phyloP scores from a whole-genome alignment of 805 yeast species.

The Saturnispora zaruensis region DNA sequence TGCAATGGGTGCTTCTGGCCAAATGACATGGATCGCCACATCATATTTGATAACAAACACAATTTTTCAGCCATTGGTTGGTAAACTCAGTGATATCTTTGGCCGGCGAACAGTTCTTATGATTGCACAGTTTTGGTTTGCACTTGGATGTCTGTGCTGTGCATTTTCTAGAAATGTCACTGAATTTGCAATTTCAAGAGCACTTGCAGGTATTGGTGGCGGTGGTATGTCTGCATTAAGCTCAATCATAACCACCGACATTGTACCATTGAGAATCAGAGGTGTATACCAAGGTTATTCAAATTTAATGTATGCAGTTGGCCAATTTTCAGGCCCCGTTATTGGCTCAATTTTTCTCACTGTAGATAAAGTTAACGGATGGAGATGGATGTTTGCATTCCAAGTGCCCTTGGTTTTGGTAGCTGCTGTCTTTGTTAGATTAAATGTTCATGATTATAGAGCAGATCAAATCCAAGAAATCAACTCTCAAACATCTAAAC shows the following conservation, averaged over 20 bases:
- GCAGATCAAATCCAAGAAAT: conserved; percentile 16
- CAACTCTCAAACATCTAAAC: conserved; percentile 19
- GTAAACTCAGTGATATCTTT: conserved; percentile 58
- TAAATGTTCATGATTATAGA: conserved; percentile 29
- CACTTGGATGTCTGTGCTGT: conserved; percentile 37
- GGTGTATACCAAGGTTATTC: conserved; percentile 48
- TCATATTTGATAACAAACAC: conserved; percentile 60
- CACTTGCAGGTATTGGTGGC: conserved; percentile 50
- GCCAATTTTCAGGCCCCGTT: conserved; percentile 38
- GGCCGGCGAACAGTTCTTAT: conserved; percentile 43
- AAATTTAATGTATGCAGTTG: conserved; percentile 30
- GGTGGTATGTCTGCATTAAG: conserved; percentile 47
- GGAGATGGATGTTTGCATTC: conserved; percentile 37
- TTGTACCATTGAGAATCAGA: conserved; percentile 44
- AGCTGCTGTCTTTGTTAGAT: conserved; percentile 22
- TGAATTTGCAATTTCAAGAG: conserved; percentile 42
- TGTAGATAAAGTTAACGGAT: conserved; percentile 29
- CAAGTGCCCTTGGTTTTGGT: conserved; percentile 33
- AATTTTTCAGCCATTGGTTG: conserved; percentile 68
- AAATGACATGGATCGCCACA: conserved; percentile 64
- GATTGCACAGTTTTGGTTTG: conserved; percentile 36
- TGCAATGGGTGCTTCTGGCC: conserved; percentile 43
- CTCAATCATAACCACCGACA: conserved; percentile 46
- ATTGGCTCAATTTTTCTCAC: conserved; percentile 34
- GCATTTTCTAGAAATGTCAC: conserved; percentile 33